These are phyloP conservation scores for Daldinia decipiens DNA, from an alignment of 495 filamentous ascomycete genomes.

Conservation along the genomic window DNA sequence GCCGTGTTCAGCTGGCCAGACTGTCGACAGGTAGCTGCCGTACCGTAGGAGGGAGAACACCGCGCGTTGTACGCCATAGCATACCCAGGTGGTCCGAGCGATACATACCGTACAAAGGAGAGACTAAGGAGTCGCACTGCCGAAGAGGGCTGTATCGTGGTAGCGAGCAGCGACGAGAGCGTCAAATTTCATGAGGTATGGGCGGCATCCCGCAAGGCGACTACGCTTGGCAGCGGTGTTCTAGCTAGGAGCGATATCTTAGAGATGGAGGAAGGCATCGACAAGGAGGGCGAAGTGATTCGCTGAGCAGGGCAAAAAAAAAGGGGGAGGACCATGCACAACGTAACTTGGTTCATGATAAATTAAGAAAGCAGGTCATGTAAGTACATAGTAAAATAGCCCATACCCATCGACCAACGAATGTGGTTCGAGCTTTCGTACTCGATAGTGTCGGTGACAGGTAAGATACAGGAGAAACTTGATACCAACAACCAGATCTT, in stretches of 20 bases:
- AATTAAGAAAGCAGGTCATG: conserved; percentile 24
- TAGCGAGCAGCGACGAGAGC: conserved; percentile 92
- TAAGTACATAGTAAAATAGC: conserved; percentile 27
- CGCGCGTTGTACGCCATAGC: conserved; percentile 79
- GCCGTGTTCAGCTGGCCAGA: conserved; percentile 97
- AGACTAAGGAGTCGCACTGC: conserved; percentile 61
- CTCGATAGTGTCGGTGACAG: too few relatives aligned
- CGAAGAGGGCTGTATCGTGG: conserved; percentile 92
- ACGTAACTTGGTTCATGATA: conserved; percentile 34
- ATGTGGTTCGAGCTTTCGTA: too few relatives aligned
- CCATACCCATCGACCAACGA: too few relatives aligned
- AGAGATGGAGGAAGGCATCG: conserved; percentile 84
- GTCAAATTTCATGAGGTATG: conserved; percentile 98
- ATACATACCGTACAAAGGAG: conserved; percentile 46
- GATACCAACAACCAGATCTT: neutral
- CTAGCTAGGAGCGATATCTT: conserved; percentile 90
- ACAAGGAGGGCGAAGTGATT: conserved; percentile 74
- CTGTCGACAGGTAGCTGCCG: conserved; percentile 85
- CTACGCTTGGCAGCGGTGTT: conserved; percentile 68
- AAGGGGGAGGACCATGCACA: conserved; percentile 7
- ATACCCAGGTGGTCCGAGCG: conserved; percentile 70
- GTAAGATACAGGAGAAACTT: neutral
- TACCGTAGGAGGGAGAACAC: conserved; percentile 88
- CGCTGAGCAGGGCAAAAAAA: conserved; percentile 49
- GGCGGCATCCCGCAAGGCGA: conserved; percentile 70